Base-by-base conservation (phyloP, 768 basidiomycete genomes). In the Rubroboletus satanas region DNA sequence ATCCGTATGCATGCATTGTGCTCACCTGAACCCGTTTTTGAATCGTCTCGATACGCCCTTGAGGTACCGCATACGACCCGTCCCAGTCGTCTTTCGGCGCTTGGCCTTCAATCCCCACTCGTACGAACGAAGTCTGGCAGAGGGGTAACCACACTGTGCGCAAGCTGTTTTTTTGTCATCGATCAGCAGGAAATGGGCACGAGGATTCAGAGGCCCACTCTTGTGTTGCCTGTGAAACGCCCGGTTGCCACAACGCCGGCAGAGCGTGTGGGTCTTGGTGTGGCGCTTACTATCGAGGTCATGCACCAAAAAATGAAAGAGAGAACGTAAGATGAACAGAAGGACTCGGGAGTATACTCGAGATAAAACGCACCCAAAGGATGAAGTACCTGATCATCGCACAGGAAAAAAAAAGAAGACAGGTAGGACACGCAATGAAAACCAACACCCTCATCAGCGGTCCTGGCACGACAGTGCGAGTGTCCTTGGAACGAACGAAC, bases 21-120 rank as follows among this genome's bases (percentile, higher is more conserved):
- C 65, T 53, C 59, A 90, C 92, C 89, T 84, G 85, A 96, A 98
- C 52, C 96, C 93, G 71, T 97, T 98, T 87, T 98, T 98, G 88
- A 98, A 98, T 64, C 93, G 83, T 72, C 95, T 84, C 66, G 88
- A 86, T 41, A 98, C 96, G 50, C 80, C 74, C 82, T 94, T 97
- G 75, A 98, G 82, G 83, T 93, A 85, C 57, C 80, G 78, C 94
- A 97, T 97, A 69, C 95, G 83, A 62, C 96, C 96, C 62, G 96
- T 95, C 56, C 97, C 97, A 56, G 97, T 98, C 45, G 96, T 98
- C 87, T 96, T 97, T 85, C 96, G 88, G 77, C 97, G 88, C 86
- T 98, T 98, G 51, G 97, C 97, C 84, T 99, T 99, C 73, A 86
- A 82, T 63, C 94, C 93, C 97, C 97, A 98, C 77, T 98, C 90